Base-by-base conservation (phyloP, 805 yeast species). In the Saccharomycopsis oosterbeekiorum region DNA sequence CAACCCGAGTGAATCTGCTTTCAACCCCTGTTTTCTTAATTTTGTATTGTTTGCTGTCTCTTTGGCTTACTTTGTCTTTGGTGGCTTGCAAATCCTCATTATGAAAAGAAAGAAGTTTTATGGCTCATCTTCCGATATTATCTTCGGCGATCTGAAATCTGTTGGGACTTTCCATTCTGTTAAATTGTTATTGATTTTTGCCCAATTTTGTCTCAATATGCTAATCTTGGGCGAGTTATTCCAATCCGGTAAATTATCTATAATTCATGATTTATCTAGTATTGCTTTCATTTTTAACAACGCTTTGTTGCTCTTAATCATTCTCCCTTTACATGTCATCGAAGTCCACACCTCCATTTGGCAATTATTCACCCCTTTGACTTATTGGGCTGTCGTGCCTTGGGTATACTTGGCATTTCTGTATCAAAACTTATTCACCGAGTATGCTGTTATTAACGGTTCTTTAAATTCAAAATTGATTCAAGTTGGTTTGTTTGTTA, bases 311-410 rank as follows among this genome's bases (percentile, higher is more conserved):
- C 21, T 39, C 14, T 50, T 50, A 3, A 56, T 56, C 21, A 17
- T 60, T 24, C 50, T 64, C 15, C 66, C 66, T n/a, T 53, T 64
- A 15, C 65, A 64, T 54, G 19, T 51, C 17, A 29, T 58, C 5
- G 66, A 64, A 58, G 62, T 58, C 17, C 62, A 64, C 43, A 58
- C 57, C 14, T 62, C 63, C 26, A 58, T 62, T 26, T 58, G 63
- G 61, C 66, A 62, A 37, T 24, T 57, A 8, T 58, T 53, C 5
- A 50, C 63, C 26, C 43, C 58, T 4, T 53, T 60, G 34, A 26
- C 50, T 11, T 64, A 55, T 40, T 64, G 66, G 66, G 10, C 59
- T 9, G n/a, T 51, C 58, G 34, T 14, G 15, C 56, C 63, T 14
- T 40, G 59, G 11, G 8, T 62, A 14, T 50, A 39, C 3, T 17